A percentile compares a stretch with the other conserved stretches of the same genome.
Conservation (phyloP, 345 rosid species). For the Gynandropsis gynandra region DNA sequence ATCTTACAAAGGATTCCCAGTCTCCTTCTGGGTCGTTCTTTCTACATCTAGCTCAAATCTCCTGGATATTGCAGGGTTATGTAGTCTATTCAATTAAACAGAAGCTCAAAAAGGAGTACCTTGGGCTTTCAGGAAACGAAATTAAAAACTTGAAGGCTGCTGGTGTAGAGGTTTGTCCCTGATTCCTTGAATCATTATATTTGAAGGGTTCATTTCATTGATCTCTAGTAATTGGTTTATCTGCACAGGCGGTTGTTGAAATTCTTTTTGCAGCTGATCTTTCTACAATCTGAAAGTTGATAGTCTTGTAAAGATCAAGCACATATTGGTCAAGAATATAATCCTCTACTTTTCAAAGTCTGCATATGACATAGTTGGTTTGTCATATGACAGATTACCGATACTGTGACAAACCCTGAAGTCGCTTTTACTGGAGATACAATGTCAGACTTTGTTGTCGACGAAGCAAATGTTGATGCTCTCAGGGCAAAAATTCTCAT, state of each 20-base stretch:
- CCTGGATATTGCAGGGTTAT: slow-evolving; percentile 57
- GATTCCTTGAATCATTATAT: background rate
- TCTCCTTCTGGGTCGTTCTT: background rate
- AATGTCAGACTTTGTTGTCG: slow-evolving; percentile 61
- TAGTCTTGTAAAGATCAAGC: background rate
- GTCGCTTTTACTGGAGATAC: slow-evolving; percentile 98
- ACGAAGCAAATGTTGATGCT: slow-evolving; percentile 56
- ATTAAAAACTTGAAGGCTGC: slow-evolving; percentile 71
- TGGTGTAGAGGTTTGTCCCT: slow-evolving; percentile 69
- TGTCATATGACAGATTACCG: slow-evolving; percentile 58
- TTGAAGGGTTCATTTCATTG: background rate
- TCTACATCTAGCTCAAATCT: slow-evolving; percentile 7
- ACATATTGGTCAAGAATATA: background rate
- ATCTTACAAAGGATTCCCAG: background rate
- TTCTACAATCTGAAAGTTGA: background rate
- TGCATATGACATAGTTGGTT: slow-evolving; percentile 1
- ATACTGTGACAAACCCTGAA: slow-evolving; percentile 56
- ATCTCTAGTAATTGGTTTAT: background rate
- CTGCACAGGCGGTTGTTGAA: background rate
- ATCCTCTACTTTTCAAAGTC: background rate
- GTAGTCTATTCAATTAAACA: slow-evolving; percentile 65
- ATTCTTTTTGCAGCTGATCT: background rate
- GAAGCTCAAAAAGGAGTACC: slow-evolving; percentile 70
- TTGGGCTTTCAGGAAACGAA: slow-evolving; percentile 62
- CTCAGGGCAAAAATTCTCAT: slow-evolving; percentile 77